These are phyloP conservation scores for Fraxinus americana DNA, from an alignment of 257 asterid genomes.

Conservation along the genomic window DNA sequence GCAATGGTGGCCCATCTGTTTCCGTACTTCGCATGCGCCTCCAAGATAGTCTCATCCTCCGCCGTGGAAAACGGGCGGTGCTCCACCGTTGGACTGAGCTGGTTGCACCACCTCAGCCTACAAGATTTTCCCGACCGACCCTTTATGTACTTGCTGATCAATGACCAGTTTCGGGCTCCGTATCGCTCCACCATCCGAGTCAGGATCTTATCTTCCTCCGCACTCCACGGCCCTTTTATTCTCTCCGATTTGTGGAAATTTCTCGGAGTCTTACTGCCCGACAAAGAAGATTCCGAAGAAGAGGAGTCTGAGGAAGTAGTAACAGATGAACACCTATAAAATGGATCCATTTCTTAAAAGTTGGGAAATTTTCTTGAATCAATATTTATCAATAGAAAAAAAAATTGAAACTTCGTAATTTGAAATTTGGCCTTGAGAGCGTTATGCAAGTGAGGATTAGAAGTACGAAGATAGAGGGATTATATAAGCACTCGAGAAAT, in stretches of 20 bases:
- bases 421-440: background rate
- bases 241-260: slow-evolving; percentile 37
- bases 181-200: slow-evolving; percentile 67
- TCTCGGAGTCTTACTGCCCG: slow-evolving; percentile 26
- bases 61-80: slow-evolving; percentile 77
- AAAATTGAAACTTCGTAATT: background rate
- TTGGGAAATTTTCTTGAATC: background rate
- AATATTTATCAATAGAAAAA: background rate
- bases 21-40: slow-evolving; percentile 66
- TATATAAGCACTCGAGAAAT: background rate
- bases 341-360: slow-evolving; percentile 35
- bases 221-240: slow-evolving; percentile 89
- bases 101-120: slow-evolving; percentile 87
- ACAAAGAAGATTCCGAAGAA: slow-evolving; percentile 41
- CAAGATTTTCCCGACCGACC: slow-evolving; percentile 86
- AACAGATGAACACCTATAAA: slow-evolving; percentile 51
- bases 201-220: slow-evolving; percentile 80
- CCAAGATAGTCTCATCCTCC: slow-evolving; percentile 67
- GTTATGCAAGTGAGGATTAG: slow-evolving; percentile 10
- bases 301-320: slow-evolving; percentile 57
- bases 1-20: slow-evolving; percentile 94
- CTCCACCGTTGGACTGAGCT: slow-evolving; percentile 73
- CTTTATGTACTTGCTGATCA: slow-evolving; percentile 71
- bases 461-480: slow-evolving; percentile 23
- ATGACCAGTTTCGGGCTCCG: slow-evolving; percentile 80